Evolutionary conservation across 805 yeast species (phyloP).

Genomic region (Yarrowia sp.): DNA sequence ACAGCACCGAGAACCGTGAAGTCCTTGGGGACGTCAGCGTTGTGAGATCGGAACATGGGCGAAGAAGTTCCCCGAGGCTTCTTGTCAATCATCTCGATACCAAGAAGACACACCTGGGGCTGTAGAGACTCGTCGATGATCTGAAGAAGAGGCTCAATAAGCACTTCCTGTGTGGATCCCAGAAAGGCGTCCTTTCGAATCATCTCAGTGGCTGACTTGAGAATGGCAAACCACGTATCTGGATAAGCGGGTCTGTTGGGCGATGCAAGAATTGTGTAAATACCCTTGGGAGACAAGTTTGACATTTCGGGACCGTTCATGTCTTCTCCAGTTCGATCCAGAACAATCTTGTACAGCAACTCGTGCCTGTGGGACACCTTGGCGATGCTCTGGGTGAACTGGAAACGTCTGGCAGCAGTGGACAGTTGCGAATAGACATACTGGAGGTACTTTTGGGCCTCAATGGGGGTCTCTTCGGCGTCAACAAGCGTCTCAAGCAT

Average conservation of each 20-base stretch:
- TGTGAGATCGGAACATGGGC: slow-evolving; percentile 10
- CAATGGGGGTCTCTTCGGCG: background rate
- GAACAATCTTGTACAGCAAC: slow-evolving; percentile 3
- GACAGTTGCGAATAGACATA: background rate
- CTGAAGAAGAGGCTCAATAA: slow-evolving; percentile 29
- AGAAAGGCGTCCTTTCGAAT: slow-evolving; percentile 17
- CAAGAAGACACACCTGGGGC: slow-evolving; percentile 8
- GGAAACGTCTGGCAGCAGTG: slow-evolving; percentile 6
- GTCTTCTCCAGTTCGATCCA: slow-evolving; percentile 5
- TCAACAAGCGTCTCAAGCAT: slow-evolving; percentile 16
- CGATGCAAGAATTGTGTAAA: slow-evolving; percentile 20
- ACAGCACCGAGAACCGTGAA: slow-evolving; percentile 8
- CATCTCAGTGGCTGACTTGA: slow-evolving; percentile 1
- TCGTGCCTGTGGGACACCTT: background rate
- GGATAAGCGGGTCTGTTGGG: background rate
- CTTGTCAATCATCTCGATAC: slow-evolving; percentile 12
- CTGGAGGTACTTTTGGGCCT: slow-evolving; percentile 1
- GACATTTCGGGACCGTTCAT: slow-evolving; percentile 9
- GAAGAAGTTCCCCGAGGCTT: slow-evolving; percentile 15
- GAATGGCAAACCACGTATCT: slow-evolving; percentile 9
- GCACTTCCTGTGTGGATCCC: slow-evolving; percentile 24
- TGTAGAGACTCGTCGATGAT: slow-evolving; percentile 4
- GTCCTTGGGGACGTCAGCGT: slow-evolving; percentile 9
- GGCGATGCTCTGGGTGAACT: slow-evolving; percentile 28
- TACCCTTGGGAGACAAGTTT: slow-evolving; percentile 3